Conservation (phyloP, 768 basidiomycete genomes). For the Pisolithus albus region DNA sequence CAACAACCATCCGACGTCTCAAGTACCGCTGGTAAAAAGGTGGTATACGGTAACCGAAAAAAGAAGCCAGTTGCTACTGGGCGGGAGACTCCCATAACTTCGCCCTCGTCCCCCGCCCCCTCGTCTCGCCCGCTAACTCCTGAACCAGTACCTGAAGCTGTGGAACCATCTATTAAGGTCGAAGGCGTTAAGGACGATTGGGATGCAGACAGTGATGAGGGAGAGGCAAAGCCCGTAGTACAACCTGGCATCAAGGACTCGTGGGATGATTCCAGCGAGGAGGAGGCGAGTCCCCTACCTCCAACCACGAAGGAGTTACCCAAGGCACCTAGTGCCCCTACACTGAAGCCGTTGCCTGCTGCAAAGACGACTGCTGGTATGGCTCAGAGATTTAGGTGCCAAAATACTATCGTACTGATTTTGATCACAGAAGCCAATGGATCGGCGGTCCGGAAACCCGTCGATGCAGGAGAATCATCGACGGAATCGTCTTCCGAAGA, state of each 20-base stretch:
- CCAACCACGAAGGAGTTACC: background rate
- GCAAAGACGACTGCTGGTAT: slow-evolving; percentile 4
- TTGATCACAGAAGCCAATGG: slow-evolving; percentile 3
- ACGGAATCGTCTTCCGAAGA: slow-evolving; percentile 35
- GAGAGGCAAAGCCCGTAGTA: slow-evolving; percentile 20
- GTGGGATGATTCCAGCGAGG: slow-evolving; percentile 68
- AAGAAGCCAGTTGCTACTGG: slow-evolving; percentile 53
- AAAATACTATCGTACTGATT: background rate
- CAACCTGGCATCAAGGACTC: slow-evolving; percentile 39
- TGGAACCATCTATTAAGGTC: slow-evolving; percentile 17
- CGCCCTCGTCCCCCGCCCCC: slow-evolving; percentile 4
- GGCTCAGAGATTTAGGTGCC: background rate
- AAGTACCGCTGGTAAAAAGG: slow-evolving; percentile 51
- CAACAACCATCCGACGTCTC: slow-evolving; percentile 47
- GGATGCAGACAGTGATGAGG: slow-evolving; percentile 44
- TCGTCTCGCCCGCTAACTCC: slow-evolving; percentile 46
- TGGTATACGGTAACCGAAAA: slow-evolving; percentile 79
- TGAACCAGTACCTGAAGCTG: slow-evolving; percentile 17
- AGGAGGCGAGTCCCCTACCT: slow-evolving; percentile 34
- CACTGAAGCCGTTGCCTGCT: slow-evolving; percentile 1
- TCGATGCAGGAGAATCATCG: slow-evolving; percentile 20
- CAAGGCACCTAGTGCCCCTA: background rate
- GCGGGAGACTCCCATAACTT: slow-evolving; percentile 28
- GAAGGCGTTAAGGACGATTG: slow-evolving; percentile 45
- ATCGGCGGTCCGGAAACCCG: slow-evolving; percentile 5